Base-by-base conservation (phyloP, 2,329 filamentous ascomycete species). In the Diaporthe ilicicola region DNA sequence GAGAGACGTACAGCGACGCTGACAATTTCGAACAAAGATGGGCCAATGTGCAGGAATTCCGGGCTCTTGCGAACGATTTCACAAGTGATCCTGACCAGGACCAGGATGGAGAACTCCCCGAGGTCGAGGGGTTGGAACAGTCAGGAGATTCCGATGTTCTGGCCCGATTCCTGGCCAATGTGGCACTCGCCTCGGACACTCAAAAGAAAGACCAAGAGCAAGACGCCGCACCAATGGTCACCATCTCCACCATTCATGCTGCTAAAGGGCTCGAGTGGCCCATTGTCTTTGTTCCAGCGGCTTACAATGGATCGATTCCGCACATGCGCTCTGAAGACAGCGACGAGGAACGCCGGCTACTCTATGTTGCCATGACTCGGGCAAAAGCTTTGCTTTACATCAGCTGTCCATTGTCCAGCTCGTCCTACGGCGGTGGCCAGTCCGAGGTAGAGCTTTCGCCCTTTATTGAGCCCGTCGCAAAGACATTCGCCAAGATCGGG, bases 261-360 rank as follows among this genome's bases (percentile, higher is more conserved):
- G 94, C 95, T 3, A 99, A 99, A 81, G 95, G 95, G 3, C 86
- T 99, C 1, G 95, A 99, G 80, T 99, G 96, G 96, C 95, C 95
- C 0, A 87, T 97, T 1, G 94, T 98, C 1, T 98, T 98, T 79
- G 91, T 98, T 19, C 95, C 96, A 7, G 93, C 93, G 1, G 92
- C 94, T 32, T 97, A 97, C 78, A 90, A 94, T 56, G 96, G 95
- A 0, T 95, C 92, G 2, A 97, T 98, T 71, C 95, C 95, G 5
- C 95, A 98, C 79, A 92, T 91, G 2, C 88, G 95, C 75, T 89
- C 94, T 1, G 95, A 98, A 55, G 94, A 98, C 78, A 86, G 87
- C 3, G 92, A 95, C 70, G 95, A 99, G 80, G 95, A 99, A 79
- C 87, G 96, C 71, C 88, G 95, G 34, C 82, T 99, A 55, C 85